Percentiles rank a stretch among this genome's conserved stretches.
Evolutionary conservation across 306 rosid genomes (phyloP).

Genomic region (Malus sylvestris): DNA sequence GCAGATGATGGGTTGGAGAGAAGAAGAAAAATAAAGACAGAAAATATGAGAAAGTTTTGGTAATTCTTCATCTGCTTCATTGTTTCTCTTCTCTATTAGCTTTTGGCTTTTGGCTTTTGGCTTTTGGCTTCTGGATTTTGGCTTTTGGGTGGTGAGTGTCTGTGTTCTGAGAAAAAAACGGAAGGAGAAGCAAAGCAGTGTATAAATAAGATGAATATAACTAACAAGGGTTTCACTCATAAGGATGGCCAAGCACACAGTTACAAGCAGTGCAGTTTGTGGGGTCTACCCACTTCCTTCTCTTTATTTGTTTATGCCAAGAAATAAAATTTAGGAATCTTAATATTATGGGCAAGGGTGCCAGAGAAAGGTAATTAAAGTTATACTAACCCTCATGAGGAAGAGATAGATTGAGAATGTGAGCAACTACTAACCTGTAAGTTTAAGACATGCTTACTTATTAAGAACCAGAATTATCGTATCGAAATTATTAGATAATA

Average conservation of each 20-base stretch:
- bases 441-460: too few relatives aligned
- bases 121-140: not conserved
- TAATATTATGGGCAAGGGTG: not conserved
- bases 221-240: not conserved
- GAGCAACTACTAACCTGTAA: not conserved
- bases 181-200: not conserved
- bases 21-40: slow-evolving; percentile 31
- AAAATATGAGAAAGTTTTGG: slow-evolving; percentile 9
- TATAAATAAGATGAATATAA: slow-evolving; percentile 3
- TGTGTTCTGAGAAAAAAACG: not conserved
- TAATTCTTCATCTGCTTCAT: slow-evolving; percentile 21
- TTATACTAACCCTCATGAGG: not conserved
- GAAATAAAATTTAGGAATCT: not conserved
- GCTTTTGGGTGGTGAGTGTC: not conserved
- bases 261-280: not conserved
- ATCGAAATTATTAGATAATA: too few relatives aligned
- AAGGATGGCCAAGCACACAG: slow-evolving; percentile 14
- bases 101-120: not conserved
- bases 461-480: too few relatives aligned
- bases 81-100: not conserved
- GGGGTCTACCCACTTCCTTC: slow-evolving; percentile 12
- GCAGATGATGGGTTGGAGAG: slow-evolving; percentile 18
- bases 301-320: not conserved
- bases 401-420: not conserved
- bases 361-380: not conserved